Evolutionary conservation across 1,284 basidiomycete genomes (phyloP), one percentile per base, ranked within the genome.

Genomic region (Tilletia walkeri): DNA sequence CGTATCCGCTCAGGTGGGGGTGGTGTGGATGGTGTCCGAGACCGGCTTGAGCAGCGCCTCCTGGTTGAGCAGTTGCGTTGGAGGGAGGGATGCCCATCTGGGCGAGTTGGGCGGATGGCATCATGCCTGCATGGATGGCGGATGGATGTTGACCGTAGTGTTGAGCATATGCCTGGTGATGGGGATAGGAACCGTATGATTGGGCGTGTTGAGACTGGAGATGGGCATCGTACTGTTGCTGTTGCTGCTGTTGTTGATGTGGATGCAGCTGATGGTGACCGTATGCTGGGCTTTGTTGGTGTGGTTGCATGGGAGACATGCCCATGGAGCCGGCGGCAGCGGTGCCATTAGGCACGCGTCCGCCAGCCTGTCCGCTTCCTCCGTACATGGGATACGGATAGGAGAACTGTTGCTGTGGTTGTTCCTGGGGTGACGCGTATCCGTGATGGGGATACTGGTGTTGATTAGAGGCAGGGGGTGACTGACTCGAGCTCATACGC

Each of bases 151-250:
- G 65, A 16, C 65, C 65, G 65, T 66, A 49, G 41, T 49, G 45
- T 48, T 66, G 65, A 20, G 47, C 9, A 30, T 66, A 49, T 12
- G 41, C 65, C 24, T 66, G 41, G 65, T 66, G 41, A 6, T 66
- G 65, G 30, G 39, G n/a, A 47, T 47, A 66, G 24, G 20, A 18
- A 18, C 65, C 65, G 45, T 49, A 47, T 5, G 47, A 39, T 38
- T 65, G 65, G 14, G n/a, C 41, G 65, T 66, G 65, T 36, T 66
- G 65, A 34, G 59, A 63, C 36, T 63, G 59, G 59, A 63, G 59
- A 18, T 63, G 59, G 34, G 59, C 59, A 41, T 63, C 59, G 36
- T 63, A 63, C 1, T 18, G 18, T 39, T 63, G 59, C 59, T 63
- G 59, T 30, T 45, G 41, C 14, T 63, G 36, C 16, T 18, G 18